Evolutionary conservation across 2,329 filamentous ascomycete species (phyloP), one percentile per base, ranked within the genome.

Genomic region (Sordariomycetes sp.): DNA sequence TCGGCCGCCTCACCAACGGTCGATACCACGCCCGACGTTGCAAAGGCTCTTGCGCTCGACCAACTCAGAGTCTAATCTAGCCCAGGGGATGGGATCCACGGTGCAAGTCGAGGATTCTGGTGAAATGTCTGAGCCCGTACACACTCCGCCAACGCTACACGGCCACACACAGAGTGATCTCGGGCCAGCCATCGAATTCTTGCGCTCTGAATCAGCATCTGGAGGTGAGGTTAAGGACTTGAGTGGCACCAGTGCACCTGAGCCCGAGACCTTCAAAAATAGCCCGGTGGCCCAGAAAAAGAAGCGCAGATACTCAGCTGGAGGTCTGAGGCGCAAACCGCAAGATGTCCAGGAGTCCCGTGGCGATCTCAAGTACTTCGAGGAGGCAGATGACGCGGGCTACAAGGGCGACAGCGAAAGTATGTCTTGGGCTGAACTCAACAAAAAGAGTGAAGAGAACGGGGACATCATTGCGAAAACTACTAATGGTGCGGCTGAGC

Each of bases 341-440:
- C 65, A 73, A 36, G 83, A 86, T 42, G 81, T 94, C 6, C 72
- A 70, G 14, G 73, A 80, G 10, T 68, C 74, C 8, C 69, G 82
- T 34, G 82, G 86, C n/a, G 73, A 84, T 42, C 67, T 95, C n/a
- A 80, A 94, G 53, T 94, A 88, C 46, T 88, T 83, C 47, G 87
- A 94, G 49, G 85, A 93, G 46, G 86, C 90, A 19, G 86, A 88
- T 16, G 90, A 93, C 49, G 78, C 79, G 27, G 84, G 77, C 3
- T 87, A 90, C 56, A 77, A 78, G 44, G 82, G 81, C 40, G 81
- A 85, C 43, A 42, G 42, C 27, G 45, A 51, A 21, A 44, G 20
- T 14, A 26, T 34, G 18, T 39, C 36, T 33, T 38, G 25, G 30
- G n/a, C 20, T 11, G 37, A 41, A 9, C 16, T 23, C 5, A 12